phyloP scores from a whole-genome alignment of 495 filamentous ascomycete genomes.

The Delitschia confertaspora region DNA sequence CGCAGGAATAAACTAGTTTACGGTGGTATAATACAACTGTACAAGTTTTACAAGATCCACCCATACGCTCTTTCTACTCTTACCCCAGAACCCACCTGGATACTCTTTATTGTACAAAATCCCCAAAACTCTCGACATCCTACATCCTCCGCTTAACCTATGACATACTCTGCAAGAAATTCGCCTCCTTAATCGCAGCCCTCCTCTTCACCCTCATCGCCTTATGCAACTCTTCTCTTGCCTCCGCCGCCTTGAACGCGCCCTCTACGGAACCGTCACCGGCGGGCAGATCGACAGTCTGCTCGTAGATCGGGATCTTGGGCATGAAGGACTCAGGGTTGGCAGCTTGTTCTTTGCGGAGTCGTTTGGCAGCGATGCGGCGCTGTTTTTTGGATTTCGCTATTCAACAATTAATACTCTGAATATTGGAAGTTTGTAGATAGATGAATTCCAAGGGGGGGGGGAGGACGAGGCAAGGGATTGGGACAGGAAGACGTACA shows the following conservation, averaged over 20 bases:
- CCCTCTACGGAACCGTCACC: slow-evolving; percentile 47
- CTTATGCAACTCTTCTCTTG: slow-evolving; percentile 57
- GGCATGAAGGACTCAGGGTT: slow-evolving; percentile 56
- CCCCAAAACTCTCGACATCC: no score
- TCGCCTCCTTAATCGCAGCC: slow-evolving; percentile 77
- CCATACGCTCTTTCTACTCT: no score
- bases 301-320: slow-evolving; percentile 73
- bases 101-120: no score
- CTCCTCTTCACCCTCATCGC: slow-evolving; percentile 64
- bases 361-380: slow-evolving; percentile 54
- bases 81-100: no score
- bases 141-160: no score
- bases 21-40: no score
- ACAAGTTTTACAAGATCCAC: no score
- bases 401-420: slow-evolving; percentile 26
- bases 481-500: slow-evolving; percentile 56
- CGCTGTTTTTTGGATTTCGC: slow-evolving; percentile 76
- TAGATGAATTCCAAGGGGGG: slow-evolving; percentile 1
- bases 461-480: background rate
- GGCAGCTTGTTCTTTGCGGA: slow-evolving; percentile 55
- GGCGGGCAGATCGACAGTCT: slow-evolving; percentile 71
- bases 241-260: slow-evolving; percentile 48
- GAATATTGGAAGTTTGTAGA: no score
- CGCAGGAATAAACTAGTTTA: no score
- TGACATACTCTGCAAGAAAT: slow-evolving; percentile 77